Evolutionary conservation across 225 moss, liverwort and hornwort species (phyloP).

Genomic region (Lunularia cruciata): DNA sequence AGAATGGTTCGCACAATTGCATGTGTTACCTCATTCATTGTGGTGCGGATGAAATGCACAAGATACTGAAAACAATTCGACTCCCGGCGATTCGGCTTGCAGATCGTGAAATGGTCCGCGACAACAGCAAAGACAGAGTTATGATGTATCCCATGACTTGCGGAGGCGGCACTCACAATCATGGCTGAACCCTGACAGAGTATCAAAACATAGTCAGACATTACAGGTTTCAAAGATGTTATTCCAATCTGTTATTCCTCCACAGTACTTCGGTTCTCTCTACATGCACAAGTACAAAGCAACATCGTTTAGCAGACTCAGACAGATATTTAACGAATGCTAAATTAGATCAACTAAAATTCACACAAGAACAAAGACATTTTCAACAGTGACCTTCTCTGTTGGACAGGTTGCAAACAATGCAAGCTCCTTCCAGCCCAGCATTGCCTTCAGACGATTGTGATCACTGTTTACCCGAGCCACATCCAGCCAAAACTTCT

Average conservation of each 20-base stretch:
- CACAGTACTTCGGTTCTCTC: too few species aligned
- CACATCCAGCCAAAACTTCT: background rate
- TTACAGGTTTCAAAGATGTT: too few species aligned
- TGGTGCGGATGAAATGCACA: constrained; percentile 9
- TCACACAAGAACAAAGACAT: background rate
- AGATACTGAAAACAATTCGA: constrained; percentile 21
- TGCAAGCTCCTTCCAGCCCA: constrained; percentile 19
- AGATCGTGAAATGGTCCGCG: constrained; percentile 9
- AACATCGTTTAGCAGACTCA: background rate
- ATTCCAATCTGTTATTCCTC: too few species aligned
- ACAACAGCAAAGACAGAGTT: constrained; percentile 8
- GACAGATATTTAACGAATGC: too few species aligned
- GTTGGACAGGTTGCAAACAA: constrained; percentile 11
- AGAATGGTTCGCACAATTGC: background rate
- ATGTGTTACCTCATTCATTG: constrained; percentile 11
- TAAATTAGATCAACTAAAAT: background rate
- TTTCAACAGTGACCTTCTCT: background rate
- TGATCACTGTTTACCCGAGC: background rate
- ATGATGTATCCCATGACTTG: constrained; percentile 10
- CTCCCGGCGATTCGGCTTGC: constrained; percentile 2
- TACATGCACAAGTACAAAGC: too few species aligned
- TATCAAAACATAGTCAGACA: background rate
- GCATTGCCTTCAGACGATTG: too few species aligned
- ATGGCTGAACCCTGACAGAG: background rate
- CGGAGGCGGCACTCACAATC: background rate